phyloP scores from a whole-genome alignment of 2,329 filamentous ascomycete species.

The Colletotrichum tropicale region DNA sequence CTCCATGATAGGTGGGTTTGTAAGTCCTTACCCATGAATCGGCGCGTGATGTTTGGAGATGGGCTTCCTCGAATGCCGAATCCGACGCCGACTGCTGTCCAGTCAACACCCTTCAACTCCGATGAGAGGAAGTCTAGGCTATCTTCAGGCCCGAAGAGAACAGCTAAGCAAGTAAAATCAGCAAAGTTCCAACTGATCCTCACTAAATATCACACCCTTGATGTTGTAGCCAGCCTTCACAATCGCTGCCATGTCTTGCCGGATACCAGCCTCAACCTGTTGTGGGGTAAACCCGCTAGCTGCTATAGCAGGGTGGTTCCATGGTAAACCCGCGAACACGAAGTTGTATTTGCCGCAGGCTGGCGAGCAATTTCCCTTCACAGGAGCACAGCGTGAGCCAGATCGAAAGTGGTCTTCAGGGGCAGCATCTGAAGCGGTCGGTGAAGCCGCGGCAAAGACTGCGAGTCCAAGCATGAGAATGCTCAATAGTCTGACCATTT shows the following conservation, averaged over 20 bases:
- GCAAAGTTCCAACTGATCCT: not conserved
- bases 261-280: constrained; percentile 12
- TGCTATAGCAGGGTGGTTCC: constrained; percentile 6
- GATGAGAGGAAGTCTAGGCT: not conserved
- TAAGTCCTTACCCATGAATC: not conserved
- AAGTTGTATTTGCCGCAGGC: not conserved
- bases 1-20: not conserved
- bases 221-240: constrained; percentile 14
- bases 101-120: not conserved
- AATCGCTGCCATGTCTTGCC: constrained; percentile 1
- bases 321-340: constrained; percentile 9
- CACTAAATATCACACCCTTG: not conserved
- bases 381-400: not conserved
- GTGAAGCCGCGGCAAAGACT: not conserved
- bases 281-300: constrained; percentile 8
- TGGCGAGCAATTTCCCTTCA: not conserved
- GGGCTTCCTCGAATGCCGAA: constrained; percentile 10
- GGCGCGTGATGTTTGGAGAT: constrained; percentile 4
- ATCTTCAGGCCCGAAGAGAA: constrained; percentile 7
- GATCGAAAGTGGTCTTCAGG: not conserved
- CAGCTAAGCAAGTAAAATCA: not conserved
- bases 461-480: not conserved
- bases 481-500: not conserved
- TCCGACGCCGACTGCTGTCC: constrained; percentile 10
- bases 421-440: not conserved